Conservation (phyloP, 1,284 basidiomycete genomes). For the Leccinum pachyderme region DNA sequence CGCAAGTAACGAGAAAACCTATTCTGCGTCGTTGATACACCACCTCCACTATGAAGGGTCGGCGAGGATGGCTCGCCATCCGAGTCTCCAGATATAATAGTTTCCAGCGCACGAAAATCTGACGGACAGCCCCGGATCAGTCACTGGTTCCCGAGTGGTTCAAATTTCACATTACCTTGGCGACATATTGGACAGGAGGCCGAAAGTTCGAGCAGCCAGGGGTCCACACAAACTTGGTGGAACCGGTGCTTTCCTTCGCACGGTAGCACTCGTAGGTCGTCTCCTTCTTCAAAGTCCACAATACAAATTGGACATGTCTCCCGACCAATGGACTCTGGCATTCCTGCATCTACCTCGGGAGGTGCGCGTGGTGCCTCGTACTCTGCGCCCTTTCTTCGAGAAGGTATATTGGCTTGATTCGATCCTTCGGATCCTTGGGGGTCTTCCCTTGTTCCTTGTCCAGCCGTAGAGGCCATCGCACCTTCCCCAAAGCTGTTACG, state of each 20-base stretch:
- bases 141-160: background rate
- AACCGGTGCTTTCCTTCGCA: conserved; percentile 89
- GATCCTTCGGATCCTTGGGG: conserved; percentile 1
- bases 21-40: conserved; percentile 31
- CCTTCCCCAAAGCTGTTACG: background rate
- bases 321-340: conserved; percentile 66
- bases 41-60: conserved; percentile 26
- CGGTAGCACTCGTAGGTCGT: conserved; percentile 84
- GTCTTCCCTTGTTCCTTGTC: conserved; percentile 3
- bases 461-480: background rate
- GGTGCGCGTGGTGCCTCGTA: conserved; percentile 1
- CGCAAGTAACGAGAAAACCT: conserved; percentile 70
- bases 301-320: conserved; percentile 94
- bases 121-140: conserved; percentile 5
- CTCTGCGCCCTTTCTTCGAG: conserved; percentile 4
- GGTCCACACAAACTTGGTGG: conserved; percentile 81
- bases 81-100: conserved; percentile 41
- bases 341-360: conserved; percentile 38
- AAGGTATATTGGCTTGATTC: conserved; percentile 5
- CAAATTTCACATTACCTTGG: conserved; percentile 56
- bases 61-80: conserved; percentile 25
- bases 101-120: conserved; percentile 53
- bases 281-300: conserved; percentile 88
- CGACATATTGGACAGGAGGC: conserved; percentile 89
- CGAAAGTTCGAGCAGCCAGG: conserved; percentile 87